Conservation (phyloP, 352 stramenopile genomes). For the Pythium volutum region DNA sequence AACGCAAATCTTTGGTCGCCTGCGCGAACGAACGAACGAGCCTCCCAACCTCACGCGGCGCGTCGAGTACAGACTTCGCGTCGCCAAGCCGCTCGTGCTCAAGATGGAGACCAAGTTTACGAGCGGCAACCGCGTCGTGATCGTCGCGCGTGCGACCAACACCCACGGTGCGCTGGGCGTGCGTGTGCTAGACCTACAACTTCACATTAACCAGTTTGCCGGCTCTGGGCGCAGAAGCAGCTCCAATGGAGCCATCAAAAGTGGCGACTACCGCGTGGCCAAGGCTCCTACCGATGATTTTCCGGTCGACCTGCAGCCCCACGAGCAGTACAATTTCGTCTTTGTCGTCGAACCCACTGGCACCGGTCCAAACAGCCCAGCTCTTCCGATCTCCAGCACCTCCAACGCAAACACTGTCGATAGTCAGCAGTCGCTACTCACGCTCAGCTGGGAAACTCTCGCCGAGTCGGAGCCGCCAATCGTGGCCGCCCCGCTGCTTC, state of each 20-base stretch:
- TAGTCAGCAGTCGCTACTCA: conserved; percentile 53
- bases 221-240: neutral
- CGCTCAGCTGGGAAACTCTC: conserved; percentile 53
- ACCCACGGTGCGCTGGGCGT: conserved; percentile 37
- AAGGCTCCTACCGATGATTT: conserved; percentile 40
- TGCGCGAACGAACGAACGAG: conserved; percentile 44
- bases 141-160: conserved; percentile 52
- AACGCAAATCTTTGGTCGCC: conserved; percentile 39
- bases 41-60: conserved; percentile 38
- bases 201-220: conserved; percentile 51
- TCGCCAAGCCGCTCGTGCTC: conserved; percentile 56
- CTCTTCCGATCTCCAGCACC: neutral
- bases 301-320: conserved; percentile 46
- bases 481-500: conserved; percentile 17
- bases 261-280: conserved; percentile 9
- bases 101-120: conserved; percentile 54
- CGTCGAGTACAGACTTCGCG: conserved; percentile 43
- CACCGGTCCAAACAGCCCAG: neutral
- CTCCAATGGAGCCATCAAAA: neutral
- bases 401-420: neutral
- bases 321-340: conserved; percentile 66
- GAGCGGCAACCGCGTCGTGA: conserved; percentile 34
- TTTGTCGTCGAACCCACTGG: conserved; percentile 18
- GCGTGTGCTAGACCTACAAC: conserved; percentile 53
- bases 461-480: conserved; percentile 1